Evolutionary conservation across 441 rosid species (phyloP).

Genomic region (Iberis amara): DNA sequence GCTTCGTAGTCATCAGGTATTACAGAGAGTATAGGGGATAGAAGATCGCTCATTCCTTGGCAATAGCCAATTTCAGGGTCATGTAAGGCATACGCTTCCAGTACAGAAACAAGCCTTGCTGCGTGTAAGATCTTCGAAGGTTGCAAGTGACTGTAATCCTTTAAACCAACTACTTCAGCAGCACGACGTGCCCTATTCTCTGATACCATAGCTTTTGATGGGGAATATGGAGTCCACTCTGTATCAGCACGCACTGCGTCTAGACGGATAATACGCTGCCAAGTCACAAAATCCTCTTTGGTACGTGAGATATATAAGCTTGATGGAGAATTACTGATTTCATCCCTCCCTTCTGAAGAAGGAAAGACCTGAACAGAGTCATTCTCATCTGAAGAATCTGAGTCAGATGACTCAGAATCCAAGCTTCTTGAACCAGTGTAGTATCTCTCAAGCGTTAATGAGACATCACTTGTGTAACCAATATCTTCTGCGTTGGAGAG

Average conservation of each 20-base stretch:
- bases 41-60: constrained; percentile 93
- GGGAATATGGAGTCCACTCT: constrained; percentile 58
- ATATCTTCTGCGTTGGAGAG: constrained; percentile 45
- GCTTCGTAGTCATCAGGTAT: constrained; percentile 74
- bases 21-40: constrained; percentile 68
- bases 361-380: constrained; percentile 43
- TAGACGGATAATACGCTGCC: constrained; percentile 83
- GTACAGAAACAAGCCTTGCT: constrained; percentile 71
- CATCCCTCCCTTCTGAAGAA: constrained; percentile 35
- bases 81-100: constrained; percentile 75
- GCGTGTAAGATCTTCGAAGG: constrained; percentile 75
- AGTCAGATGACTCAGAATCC: constrained; percentile 57
- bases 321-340: constrained; percentile 24
- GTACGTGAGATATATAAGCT: constrained; percentile 25
- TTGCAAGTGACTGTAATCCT: constrained; percentile 64
- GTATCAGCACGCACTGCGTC: constrained; percentile 81
- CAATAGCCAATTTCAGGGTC: constrained; percentile 87
- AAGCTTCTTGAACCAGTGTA: constrained; percentile 33
- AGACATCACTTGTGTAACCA: constrained; percentile 42
- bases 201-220: constrained; percentile 54
- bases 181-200: constrained; percentile 46
- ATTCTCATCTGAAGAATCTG: constrained; percentile 58
- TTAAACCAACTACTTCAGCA: constrained; percentile 71
- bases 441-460: constrained; percentile 39
- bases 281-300: constrained; percentile 56